phyloP scores from a whole-genome alignment of 1,284 basidiomycete genomes.

The Ustilago cynodontis region DNA sequence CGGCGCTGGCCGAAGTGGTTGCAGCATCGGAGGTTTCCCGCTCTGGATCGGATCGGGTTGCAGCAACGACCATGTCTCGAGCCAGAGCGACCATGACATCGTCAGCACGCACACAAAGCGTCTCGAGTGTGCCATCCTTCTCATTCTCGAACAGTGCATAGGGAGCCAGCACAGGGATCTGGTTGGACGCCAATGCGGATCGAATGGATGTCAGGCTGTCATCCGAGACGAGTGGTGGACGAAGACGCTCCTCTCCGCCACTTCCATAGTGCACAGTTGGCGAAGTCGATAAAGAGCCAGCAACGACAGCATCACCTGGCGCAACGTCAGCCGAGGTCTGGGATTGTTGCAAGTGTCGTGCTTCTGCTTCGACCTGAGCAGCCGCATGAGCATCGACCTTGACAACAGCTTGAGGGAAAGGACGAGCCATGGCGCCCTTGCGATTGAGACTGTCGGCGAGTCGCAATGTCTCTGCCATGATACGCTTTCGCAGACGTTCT shows the following conservation, averaged over 20 bases:
- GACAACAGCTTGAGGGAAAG: constrained; percentile 73
- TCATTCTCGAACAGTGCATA: constrained; percentile 87
- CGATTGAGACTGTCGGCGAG: constrained; percentile 85
- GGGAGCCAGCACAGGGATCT: constrained; percentile 96
- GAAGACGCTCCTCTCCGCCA: constrained; percentile 37
- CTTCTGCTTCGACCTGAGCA: constrained; percentile 38
- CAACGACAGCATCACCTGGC: constrained; percentile 20
- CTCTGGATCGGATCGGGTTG: constrained; percentile 23
- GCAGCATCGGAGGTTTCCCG: background rate
- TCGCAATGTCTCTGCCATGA: constrained; percentile 75
- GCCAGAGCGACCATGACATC: constrained; percentile 89
- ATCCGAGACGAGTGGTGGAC: constrained; percentile 74
- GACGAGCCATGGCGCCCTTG: constrained; percentile 86
- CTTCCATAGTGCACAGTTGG: constrained; percentile 36
- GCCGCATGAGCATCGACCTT: constrained; percentile 51
- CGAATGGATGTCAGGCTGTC: constrained; percentile 84
- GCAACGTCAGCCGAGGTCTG: constrained; percentile 12
- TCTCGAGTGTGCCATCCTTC: constrained; percentile 74
- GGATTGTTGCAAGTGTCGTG: constrained; percentile 16
- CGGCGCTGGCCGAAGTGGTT: constrained; percentile 1
- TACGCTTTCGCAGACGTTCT: constrained; percentile 75
- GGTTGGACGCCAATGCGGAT: constrained; percentile 87
- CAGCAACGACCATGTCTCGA: constrained; percentile 79
- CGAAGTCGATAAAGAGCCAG: constrained; percentile 24
- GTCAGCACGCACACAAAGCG: constrained; percentile 87